Base-by-base conservation (phyloP, 305 asterid species). In the Fraxinus baroniana region DNA sequence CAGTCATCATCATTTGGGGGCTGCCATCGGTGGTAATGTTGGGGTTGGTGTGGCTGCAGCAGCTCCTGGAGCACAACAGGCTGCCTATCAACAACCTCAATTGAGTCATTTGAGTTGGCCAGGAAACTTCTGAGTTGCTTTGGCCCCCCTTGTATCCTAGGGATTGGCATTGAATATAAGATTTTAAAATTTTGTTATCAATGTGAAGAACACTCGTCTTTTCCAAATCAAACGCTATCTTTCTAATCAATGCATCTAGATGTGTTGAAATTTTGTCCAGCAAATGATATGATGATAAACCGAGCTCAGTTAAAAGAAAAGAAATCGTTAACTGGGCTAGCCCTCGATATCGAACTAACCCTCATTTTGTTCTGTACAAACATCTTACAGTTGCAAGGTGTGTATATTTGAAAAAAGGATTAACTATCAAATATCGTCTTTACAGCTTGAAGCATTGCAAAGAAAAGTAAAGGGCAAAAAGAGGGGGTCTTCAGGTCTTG, bases 31-130 rank as follows among this genome's bases (percentile, higher is more conserved):
- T 1, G 95, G 95, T 10, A 93, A 90, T 87, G 94, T 94, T 33
- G 97, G 94, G 46, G 94, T 92, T 80, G 97, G 98, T 20, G 94
- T 91, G 62, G 93, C 95, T 9, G 92, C 95, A 41, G 92, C 94
- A 2, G 90, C 94, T 77, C 93, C 98, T 0, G 98, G 97, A 76
- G 90, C 94, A 49, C 98, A 94, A 83, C 92, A 90, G 24, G 97
- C 97, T 30, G 94, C 93, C 18, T 94, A 95, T 87, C 99, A 94
- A 90, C 99, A 94, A 83, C 90, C 98, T 83, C 99, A 95, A 49
- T 62, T 93, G 91, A 94, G 99, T 64, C 99, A 94, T 83, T 76
- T 93, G 87, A 96, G 87, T 86, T 94, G 98, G 98, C 86, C 95
- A 4, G 97, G 94, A 24, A 94, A 90, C 89, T 93, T 92, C 83